Base-by-base conservation (phyloP, 805 yeast species). In the Kodamaea jinghongensis region DNA sequence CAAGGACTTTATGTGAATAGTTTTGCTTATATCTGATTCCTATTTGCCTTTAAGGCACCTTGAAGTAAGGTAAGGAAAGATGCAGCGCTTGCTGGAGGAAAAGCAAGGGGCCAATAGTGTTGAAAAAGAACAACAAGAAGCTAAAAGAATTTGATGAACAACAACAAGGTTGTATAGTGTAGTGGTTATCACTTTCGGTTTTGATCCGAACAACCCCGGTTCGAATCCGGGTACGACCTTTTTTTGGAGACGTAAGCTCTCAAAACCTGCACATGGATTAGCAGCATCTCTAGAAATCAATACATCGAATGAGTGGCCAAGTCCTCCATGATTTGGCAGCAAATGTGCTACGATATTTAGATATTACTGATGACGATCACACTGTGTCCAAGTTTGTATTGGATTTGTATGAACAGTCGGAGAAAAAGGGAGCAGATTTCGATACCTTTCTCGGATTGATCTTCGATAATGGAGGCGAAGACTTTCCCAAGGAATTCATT, bases 221-320 rank as follows among this genome's bases (percentile, higher is more conserved):
- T 80, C 86, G 85, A 80, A 77, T 78, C 85, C 84, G 85, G 85
- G 85, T 76, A 77, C 76, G 85, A 78, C 83, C 85, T 79, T 32
- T n/a, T 38, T 38, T 38, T 37, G 23, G 8, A 17, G 17, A 29
- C 32, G 10, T 29, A 31, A 17, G n/a, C n/a, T n/a, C n/a, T n/a
- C n/a, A n/a, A n/a, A n/a, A 20, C 35, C 35, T 32, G 35, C 35
- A 32, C 28, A 32, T 9, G 17, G 13, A 5, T 8, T 13, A 27
- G 16, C 7, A 28, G 10, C 32, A 17, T 12, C 16, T n/a, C 23
- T 6, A 13, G 26, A n/a, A 32, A 20, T 16, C 13, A 32, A 28
- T 5, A 6, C 8, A 8, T 5, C 8, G 8, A 5, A 20, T 20
- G 23, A 20, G 7, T 20, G 23, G 8, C 5, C 23, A 5, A 13